These are phyloP conservation scores for Leccinum sublutescens DNA, from an alignment of 768 basidiomycete species.

Conservation along the genomic window DNA sequence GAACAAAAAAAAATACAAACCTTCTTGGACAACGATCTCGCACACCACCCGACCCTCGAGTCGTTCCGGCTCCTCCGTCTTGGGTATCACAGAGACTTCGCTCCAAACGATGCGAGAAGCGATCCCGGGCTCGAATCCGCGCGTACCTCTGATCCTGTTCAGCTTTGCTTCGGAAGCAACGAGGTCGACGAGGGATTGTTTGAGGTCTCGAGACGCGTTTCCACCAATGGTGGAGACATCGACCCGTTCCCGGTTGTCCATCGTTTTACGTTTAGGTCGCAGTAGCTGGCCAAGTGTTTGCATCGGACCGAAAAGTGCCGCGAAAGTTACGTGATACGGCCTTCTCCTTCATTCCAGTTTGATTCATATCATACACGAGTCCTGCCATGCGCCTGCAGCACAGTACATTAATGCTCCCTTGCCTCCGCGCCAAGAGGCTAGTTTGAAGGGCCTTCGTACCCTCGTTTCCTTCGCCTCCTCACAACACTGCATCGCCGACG, in stretches of 20 bases:
- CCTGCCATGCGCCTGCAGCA: not conserved
- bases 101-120: constrained; percentile 31
- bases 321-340: not conserved
- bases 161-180: constrained; percentile 10
- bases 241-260: constrained; percentile 16
- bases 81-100: constrained; percentile 43
- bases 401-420: not conserved
- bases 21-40: constrained; percentile 43
- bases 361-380: not conserved
- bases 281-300: not conserved
- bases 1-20: constrained; percentile 24
- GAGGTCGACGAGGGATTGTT: constrained; percentile 25
- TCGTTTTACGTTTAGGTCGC: not conserved
- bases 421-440: not conserved
- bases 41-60: constrained; percentile 45
- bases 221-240: constrained; percentile 26
- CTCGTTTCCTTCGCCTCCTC: not conserved
- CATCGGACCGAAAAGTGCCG: not conserved
- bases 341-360: not conserved
- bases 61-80: constrained; percentile 44
- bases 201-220: constrained; percentile 28
- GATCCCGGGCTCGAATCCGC: constrained; percentile 25
- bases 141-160: constrained; percentile 8
- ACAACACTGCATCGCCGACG: not conserved
- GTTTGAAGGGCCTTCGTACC: not conserved